These are phyloP conservation scores for Aquilaria agallochum DNA, from an alignment of 441 rosid species.

Conservation along the genomic window DNA sequence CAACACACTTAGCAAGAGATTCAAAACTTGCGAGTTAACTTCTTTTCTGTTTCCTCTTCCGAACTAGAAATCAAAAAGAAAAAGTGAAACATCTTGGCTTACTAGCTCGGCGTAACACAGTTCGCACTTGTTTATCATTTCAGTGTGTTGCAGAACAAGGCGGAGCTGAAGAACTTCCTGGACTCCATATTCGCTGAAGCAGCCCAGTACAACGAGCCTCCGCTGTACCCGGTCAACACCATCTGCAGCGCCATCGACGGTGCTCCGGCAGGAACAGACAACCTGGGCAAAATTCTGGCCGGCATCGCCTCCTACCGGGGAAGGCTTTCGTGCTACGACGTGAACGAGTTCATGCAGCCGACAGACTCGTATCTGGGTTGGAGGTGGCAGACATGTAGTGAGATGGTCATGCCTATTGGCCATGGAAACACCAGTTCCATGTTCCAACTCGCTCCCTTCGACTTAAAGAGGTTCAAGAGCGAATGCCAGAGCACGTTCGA, in stretches of 20 bases:
- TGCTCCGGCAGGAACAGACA: conserved; percentile 22
- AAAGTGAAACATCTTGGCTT: too few species aligned
- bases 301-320: conserved; percentile 48
- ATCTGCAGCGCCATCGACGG: conserved; percentile 55
- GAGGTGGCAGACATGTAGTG: conserved; percentile 68
- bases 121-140: background rate
- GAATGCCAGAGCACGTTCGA: conserved; percentile 39
- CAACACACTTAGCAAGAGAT: conserved; percentile 35
- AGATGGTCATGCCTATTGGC: conserved; percentile 66
- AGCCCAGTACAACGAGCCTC: conserved; percentile 63
- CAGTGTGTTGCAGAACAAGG: conserved; percentile 17
- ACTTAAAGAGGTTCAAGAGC: conserved; percentile 24
- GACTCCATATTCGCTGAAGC: conserved; percentile 21
- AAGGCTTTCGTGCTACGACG: conserved; percentile 39
- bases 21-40: conserved; percentile 60
- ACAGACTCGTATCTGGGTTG: conserved; percentile 29
- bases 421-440: conserved; percentile 42
- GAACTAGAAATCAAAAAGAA: too few species aligned
- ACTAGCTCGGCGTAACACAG: too few species aligned
- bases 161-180: conserved; percentile 39
- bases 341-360: conserved; percentile 20
- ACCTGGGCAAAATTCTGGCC: conserved; percentile 38
- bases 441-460: conserved; percentile 52
- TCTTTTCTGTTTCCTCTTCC: background rate
- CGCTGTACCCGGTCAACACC: conserved; percentile 28